Evolutionary conservation across 768 basidiomycete species (phyloP), one percentile per base, ranked within the genome.

Genomic region (Calocera viscosa): DNA sequence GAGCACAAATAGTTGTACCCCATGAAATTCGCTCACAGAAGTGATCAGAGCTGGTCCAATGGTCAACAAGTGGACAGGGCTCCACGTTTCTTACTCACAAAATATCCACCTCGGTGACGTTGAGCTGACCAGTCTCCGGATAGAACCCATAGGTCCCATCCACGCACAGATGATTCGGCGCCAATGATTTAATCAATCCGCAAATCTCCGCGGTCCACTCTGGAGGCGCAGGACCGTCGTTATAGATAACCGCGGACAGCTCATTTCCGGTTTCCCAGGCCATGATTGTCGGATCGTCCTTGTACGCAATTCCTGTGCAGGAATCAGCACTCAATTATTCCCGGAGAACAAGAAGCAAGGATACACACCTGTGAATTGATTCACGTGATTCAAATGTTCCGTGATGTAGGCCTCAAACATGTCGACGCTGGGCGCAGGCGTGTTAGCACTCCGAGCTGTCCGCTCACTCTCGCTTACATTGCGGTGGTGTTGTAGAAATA

Each of bases 241-340:
- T 64, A 67, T 73, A 72, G 53, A 72, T 70, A 49, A 67, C 69
- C 8, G 70, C 73, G 28, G 71, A 67, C 32, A 74, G 70, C 49
- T 75, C 74, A 65, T 75, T 75, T 12, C 74, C 74, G 7, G 74
- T 72, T 34, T 75, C 74, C 73, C 73, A 75, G n/a, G 69, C 49
- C 24, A 75, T 64, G 49, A 75, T 75, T 0, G 73, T 75, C 2
- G 74, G 74, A 53, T 75, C 74, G 49, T 75, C 72, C 35, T 73
- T 73, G 40, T 71, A 67, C 14, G 70, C 70, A 28, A 71, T 70
- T 1, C 74, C 74, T 5, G 73, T 75, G 68, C 70, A 75, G n/a
- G n/a, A n/a, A n/a, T n/a, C n/a, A n/a, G n/a, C n/a, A n/a, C n/a
- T n/a, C n/a, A n/a, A n/a, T n/a, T n/a, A n/a, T n/a, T n/a, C n/a